Conservation (phyloP, 148 eudicot genomes). For the Cornus suecica region DNA sequence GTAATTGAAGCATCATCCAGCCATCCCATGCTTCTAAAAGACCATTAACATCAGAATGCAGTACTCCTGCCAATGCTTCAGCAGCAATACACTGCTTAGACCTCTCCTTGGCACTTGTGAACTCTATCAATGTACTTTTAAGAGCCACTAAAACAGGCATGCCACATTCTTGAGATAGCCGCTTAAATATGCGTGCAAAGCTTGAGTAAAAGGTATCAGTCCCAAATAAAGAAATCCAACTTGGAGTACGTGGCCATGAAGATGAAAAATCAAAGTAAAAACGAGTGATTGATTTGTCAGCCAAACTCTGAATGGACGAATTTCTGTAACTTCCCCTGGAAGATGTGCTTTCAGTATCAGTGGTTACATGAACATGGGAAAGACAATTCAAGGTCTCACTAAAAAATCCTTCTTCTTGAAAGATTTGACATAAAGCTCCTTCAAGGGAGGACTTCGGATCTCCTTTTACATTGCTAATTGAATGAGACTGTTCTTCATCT, state of each 20-base stretch:
- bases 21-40: constrained; percentile 87
- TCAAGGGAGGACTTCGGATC: constrained; percentile 69
- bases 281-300: constrained; percentile 93
- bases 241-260: constrained; percentile 99
- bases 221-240: constrained; percentile 93
- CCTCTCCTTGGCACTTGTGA: constrained; percentile 83
- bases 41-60: constrained; percentile 89
- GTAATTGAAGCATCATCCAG: constrained; percentile 76
- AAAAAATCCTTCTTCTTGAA: constrained; percentile 93
- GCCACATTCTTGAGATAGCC: constrained; percentile 97
- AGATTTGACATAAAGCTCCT: constrained; percentile 65
- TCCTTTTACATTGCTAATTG: constrained; percentile 31
- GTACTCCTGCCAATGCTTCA: constrained; percentile 86
- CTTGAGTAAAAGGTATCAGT: constrained; percentile 90
- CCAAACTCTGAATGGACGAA: constrained; percentile 89
- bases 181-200: constrained; percentile 94
- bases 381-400: constrained; percentile 79
- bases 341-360: constrained; percentile 66
- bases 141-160: constrained; percentile 63
- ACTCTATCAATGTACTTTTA: constrained; percentile 66
- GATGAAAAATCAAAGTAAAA: constrained; percentile 97
- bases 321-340: constrained; percentile 67
- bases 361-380: constrained; percentile 85
- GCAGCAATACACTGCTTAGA: constrained; percentile 99
- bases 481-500: constrained; percentile 30